Conservation (phyloP, 2,329 filamentous ascomycete species). For the Paraphoma chrysanthemicola region DNA sequence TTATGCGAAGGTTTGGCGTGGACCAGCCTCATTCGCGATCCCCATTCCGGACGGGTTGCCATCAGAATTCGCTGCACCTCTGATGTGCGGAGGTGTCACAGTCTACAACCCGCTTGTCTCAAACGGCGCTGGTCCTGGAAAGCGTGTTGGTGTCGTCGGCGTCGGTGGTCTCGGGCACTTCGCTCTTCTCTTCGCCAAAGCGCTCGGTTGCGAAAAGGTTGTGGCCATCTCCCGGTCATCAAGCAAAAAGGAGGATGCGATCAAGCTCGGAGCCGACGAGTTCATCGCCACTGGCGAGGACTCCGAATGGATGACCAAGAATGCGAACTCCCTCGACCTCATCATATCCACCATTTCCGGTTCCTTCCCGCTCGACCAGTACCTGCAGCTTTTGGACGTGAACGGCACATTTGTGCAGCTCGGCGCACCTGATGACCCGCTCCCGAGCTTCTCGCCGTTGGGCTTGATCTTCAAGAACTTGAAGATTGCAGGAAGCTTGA, state of each 20-base stretch:
- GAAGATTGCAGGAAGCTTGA: constrained; percentile 69
- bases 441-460: constrained; percentile 61
- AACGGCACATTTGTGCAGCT: constrained; percentile 71
- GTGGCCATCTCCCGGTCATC: constrained; percentile 69
- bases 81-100: constrained; percentile 85
- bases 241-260: constrained; percentile 66
- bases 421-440: constrained; percentile 67
- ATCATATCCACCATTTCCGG: constrained; percentile 65
- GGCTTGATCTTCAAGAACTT: constrained; percentile 62
- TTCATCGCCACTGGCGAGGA: constrained; percentile 68
- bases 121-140: constrained; percentile 77
- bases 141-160: constrained; percentile 77
- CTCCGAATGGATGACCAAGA: constrained; percentile 63
- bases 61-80: constrained; percentile 69
- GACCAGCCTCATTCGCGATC: constrained; percentile 75
- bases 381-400: constrained; percentile 65
- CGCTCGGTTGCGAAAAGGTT: constrained; percentile 71
- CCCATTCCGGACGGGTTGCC: constrained; percentile 78
- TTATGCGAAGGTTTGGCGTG: constrained; percentile 70
- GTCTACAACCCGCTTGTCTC: constrained; percentile 78
- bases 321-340: constrained; percentile 61
- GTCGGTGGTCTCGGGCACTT: constrained; percentile 78
- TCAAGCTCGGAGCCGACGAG: constrained; percentile 66
- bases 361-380: constrained; percentile 64
- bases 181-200: constrained; percentile 73